Base-by-base conservation (phyloP, 2,329 filamentous ascomycete genomes). In the Sporothrix curviconia region DNA sequence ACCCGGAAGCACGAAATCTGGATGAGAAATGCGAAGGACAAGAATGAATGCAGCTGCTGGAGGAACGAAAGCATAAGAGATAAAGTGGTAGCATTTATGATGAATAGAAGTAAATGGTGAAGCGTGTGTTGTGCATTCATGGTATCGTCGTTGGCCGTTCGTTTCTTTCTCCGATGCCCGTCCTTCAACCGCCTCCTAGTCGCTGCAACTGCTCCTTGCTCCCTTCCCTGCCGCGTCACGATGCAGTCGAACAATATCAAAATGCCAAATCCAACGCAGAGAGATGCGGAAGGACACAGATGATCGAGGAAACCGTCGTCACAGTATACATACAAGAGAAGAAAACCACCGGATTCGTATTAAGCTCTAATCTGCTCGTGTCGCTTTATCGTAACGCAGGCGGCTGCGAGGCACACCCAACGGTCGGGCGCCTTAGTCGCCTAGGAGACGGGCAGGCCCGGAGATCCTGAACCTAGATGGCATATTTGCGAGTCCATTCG, bases 401-500 rank as follows among this genome's bases (percentile, higher is more conserved):
- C 24, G 24, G 19, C 32, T 50, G 14, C 32, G 47, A 50, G n/a
- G n/a, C 37, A 34, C 32, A 37, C 32, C 19, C 32, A 22, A 34
- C 12, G 32, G 19, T 37, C 30, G 19, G 47, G 36, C 12, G 32
- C 4, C 14, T 22, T 7, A 22, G 47, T 22, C 47, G 32, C n/a
- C 36, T n/a, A 37, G 40, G 37, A 50, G 37, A 55, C 9, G 11
- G 30, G 14, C 11, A 32, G 14, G 8, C 24, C 34, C n/a, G 14
- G 22, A 17, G 19, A 24, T 3, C 34, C 43, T 30, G 36, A 14
- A 55, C 14, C 67, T 81, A 97, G 76, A 97, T 94, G 71, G 94
- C 94, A 74, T 97, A 97, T 83, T 99, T 99, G 75, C 92, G 85
- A 69, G 94, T 99, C 94, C 94, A 99, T 79, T 99, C 94, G 67